Base-by-base conservation (phyloP, 176 grass and related monocot genomes). In the Oryza punctata region DNA sequence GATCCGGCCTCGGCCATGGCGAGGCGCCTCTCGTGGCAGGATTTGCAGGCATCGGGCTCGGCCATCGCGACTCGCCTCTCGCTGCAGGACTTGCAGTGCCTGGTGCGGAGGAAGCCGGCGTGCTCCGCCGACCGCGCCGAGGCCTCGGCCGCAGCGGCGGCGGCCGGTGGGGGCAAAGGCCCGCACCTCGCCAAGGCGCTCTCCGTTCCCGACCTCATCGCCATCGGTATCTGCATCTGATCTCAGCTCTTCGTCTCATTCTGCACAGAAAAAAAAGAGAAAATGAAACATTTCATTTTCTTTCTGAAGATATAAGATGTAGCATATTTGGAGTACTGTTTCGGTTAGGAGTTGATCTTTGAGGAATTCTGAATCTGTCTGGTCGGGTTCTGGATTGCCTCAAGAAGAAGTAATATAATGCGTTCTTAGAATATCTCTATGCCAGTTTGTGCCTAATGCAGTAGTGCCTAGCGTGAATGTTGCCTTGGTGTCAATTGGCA, bases 171-270 rank as follows among this genome's bases (percentile, higher is more conserved):
- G 21, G 63, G 38, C 41, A 63, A 80, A 43, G 78, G 30, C 73
- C 65, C 49, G 38, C 46, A 27, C 67, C 91, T 98, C 18, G 86
- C 96, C 19, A 89, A 72, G 82, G 78, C 88, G 30, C 88, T 93
- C 26, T 88, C 96, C 38, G 65, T 95, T 88, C 75, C 85, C 9
- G 85, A 91, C 72, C 90, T 98, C 85, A 33, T 76, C 45, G 91
- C 91, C 10, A 91, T 93, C 27, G 93, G 96, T 95, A 88, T 32
- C 14, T 45, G 32, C 54, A 3, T 21, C 16, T 32, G 1, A 8
- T 21, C 50, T 57, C 50, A 2, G 18, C 54, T 59, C 54, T 32
- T 21, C 8, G 8, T 75, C 21, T 75, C 47, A 8, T 33, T 57
- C 18, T 7, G 8, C 5, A 8, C 26, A 74, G 25, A 21, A 52